Evolutionary conservation across 768 basidiomycete genomes (phyloP).

Genomic region (Tubosaeta sp.): DNA sequence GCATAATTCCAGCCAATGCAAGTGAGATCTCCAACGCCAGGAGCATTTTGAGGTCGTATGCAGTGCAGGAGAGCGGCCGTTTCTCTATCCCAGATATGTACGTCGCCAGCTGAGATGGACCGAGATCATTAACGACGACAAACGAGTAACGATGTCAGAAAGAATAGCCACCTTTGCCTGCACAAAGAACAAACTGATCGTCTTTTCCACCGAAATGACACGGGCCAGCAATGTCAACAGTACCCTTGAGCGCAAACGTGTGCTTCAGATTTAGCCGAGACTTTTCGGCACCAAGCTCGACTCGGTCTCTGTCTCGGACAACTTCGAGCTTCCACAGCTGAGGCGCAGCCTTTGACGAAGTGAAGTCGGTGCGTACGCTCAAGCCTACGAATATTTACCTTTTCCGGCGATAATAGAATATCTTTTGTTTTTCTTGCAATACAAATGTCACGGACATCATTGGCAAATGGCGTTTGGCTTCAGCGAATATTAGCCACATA

Average conservation of each 20-base stretch:
- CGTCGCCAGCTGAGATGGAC: conserved; percentile 59
- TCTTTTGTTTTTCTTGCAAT: conserved; percentile 41
- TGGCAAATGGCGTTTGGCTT: conserved; percentile 52
- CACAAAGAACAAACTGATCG: conserved; percentile 74
- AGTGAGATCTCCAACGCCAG: conserved; percentile 62
- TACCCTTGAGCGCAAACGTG: conserved; percentile 66
- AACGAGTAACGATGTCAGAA: neutral
- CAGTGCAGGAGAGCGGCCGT: conserved; percentile 69
- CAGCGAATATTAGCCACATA: conserved; percentile 9
- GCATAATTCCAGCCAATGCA: conserved; percentile 78
- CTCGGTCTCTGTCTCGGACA: conserved; percentile 47
- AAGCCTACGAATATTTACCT: conserved; percentile 15
- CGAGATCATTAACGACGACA: neutral
- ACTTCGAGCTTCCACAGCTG: conserved; percentile 73
- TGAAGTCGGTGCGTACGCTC: conserved; percentile 8
- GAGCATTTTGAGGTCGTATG: conserved; percentile 50
- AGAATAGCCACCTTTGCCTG: conserved; percentile 56
- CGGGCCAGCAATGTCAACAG: conserved; percentile 73
- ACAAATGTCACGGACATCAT: conserved; percentile 51
- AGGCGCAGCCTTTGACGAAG: conserved; percentile 54
- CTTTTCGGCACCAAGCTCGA: conserved; percentile 28
- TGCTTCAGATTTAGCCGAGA: conserved; percentile 45
- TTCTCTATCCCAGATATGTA: conserved; percentile 85
- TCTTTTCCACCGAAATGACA: conserved; percentile 81
- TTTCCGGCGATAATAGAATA: conserved; percentile 39